phyloP scores from a whole-genome alignment of 164 flowering plant genomes.

The Houttuynia cordata region DNA sequence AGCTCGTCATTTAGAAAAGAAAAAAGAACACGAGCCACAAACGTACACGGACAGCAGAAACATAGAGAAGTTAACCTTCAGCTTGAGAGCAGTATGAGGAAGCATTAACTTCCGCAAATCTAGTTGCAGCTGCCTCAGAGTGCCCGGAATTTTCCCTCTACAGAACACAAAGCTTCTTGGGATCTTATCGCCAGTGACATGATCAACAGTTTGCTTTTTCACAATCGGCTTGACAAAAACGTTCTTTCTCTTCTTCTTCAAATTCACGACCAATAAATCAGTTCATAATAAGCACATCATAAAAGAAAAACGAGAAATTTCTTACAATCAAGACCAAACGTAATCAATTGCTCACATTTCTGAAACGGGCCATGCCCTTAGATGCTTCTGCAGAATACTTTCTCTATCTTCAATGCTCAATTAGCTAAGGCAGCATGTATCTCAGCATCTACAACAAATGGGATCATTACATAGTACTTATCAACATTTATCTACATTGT shows the following conservation, averaged over 20 bases:
- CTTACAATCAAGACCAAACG: too few species aligned
- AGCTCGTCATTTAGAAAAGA: background rate
- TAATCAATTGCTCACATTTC: too few species aligned
- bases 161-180: constrained; percentile 85
- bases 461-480: too few species aligned
- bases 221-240: constrained; percentile 37
- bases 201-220: constrained; percentile 51
- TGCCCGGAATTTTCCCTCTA: constrained; percentile 60
- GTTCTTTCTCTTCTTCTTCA: constrained; percentile 31
- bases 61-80: constrained; percentile 38
- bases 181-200: constrained; percentile 73
- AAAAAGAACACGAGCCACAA: background rate
- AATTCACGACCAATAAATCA: too few species aligned
- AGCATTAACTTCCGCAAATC: constrained; percentile 89
- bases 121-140: constrained; percentile 55
- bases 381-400: too few species aligned
- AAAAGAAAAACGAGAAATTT: too few species aligned
- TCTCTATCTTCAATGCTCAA: too few species aligned
- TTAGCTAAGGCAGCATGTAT: too few species aligned
- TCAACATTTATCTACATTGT: too few species aligned
- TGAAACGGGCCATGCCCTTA: too few species aligned
- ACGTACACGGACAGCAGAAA: background rate
- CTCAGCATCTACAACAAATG: too few species aligned
- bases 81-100: constrained; percentile 79
- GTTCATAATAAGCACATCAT: too few species aligned